Evolutionary conservation across 106 monocot species (phyloP).

Genomic region (Iris macrosiphon): DNA sequence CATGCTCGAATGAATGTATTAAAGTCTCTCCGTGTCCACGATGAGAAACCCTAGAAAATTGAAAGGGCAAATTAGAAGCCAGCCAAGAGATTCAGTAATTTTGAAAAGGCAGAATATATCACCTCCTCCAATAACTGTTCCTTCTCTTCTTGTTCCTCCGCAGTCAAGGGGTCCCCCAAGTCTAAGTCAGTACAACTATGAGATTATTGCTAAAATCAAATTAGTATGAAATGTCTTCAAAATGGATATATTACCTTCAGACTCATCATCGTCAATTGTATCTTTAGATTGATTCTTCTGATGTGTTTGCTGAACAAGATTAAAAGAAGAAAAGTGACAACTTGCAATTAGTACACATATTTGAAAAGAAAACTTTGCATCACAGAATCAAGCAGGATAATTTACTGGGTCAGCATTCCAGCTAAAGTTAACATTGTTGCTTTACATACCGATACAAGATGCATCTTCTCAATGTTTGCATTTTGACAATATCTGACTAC

Average conservation of each 20-base stretch:
- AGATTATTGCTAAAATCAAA: neutral
- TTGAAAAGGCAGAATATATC: neutral
- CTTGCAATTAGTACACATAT: too few relatives aligned
- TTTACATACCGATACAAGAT: too few relatives aligned
- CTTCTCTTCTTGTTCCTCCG: slow-evolving; percentile 90
- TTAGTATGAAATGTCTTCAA: neutral
- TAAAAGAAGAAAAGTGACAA: slow-evolving; percentile 1
- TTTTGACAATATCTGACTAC: too few relatives aligned
- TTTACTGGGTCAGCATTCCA: too few relatives aligned
- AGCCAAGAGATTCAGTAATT: neutral
- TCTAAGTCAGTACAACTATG: slow-evolving; percentile 30
- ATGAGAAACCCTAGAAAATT: slow-evolving; percentile 71
- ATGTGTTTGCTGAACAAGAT: slow-evolving; percentile 45
- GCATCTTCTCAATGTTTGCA: too few relatives aligned
- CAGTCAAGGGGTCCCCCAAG: slow-evolving; percentile 57
- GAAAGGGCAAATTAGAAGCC: neutral
- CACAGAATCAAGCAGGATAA: too few relatives aligned
- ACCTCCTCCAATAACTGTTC: slow-evolving; percentile 87
- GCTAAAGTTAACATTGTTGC: too few relatives aligned
- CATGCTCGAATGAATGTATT: slow-evolving; percentile 91
- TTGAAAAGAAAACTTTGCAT: too few relatives aligned
- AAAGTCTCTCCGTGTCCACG: slow-evolving; percentile 92
- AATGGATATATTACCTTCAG: slow-evolving; percentile 56
- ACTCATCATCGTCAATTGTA: slow-evolving; percentile 74
- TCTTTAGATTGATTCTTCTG: slow-evolving; percentile 75